Evolutionary conservation across 1,139 yeast species (phyloP), one percentile per base, ranked within the genome.

Genomic region (Saccharomyces hybrid): DNA sequence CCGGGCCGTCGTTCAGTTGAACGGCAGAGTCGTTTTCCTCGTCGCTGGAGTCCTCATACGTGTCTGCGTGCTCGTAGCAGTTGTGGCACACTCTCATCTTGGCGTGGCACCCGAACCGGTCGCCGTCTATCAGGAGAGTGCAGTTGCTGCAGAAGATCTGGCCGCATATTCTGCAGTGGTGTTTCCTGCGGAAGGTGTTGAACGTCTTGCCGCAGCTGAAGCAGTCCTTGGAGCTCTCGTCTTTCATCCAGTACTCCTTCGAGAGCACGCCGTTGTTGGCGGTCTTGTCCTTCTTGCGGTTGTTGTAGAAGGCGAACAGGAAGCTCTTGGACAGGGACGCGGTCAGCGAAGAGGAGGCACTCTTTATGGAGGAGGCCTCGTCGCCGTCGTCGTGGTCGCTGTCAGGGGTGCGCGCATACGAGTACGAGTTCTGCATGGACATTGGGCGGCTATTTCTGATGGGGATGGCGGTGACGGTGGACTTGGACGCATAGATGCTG

Each of bases 91-190:
- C 90, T 53, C 97, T 73, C 74, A 90, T 78, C 60, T 80, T 82
- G 34, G 91, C 95, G 41, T 77, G 76, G 62, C 82, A 81, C 41
- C 79, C 78, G 66, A 89, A 88, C 64, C 82, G 83, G 47, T 81
- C 82, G 47, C 95, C 96, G 2, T 89, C 79, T 11, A 90, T 82
- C 60, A 89, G 79, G 2, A 81, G 73, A 0, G 97, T 90, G 69
- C 99, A 93, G n/a, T 80, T 78, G 32, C 88, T 79, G 70, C 99
- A 93, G 66, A 90, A 93, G 47, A 93, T 93, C 69, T 91, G 97
- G 2, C 98, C 98, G 71, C 99, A 93, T 52, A 91, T 84, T 51
- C 99, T 75, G 66, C 99, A 93, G 70, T 93, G 99, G 68, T 93
- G 99, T 61, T 88, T 88, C 61, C 99, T 77, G 66, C 97, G 75